Percentiles rank a stretch among this genome's conserved stretches.
Evolutionary conservation across 2,329 filamentous ascomycete species (phyloP).

Genomic region (Anthostomella pinea): DNA sequence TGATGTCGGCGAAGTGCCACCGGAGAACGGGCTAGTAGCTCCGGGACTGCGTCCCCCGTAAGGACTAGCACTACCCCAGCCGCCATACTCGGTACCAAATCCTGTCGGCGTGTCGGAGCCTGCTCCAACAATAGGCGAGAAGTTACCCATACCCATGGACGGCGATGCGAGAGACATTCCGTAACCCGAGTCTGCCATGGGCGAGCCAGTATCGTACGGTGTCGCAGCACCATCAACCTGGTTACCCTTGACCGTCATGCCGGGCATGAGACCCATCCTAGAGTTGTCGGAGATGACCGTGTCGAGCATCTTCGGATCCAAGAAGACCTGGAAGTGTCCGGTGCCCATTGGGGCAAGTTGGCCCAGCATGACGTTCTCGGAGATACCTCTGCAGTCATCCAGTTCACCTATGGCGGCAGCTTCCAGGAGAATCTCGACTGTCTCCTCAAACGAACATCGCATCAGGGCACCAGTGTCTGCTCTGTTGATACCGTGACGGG

Average conservation of each 20-base stretch:
- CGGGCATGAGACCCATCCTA: slow-evolving; percentile 76
- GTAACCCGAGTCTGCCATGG: slow-evolving; percentile 69
- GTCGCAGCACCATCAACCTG: slow-evolving; percentile 83
- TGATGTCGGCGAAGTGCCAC: slow-evolving; percentile 64
- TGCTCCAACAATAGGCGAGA: slow-evolving; percentile 74
- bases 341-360: slow-evolving; percentile 97
- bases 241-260: slow-evolving; percentile 72
- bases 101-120: slow-evolving; percentile 69
- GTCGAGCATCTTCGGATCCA: slow-evolving; percentile 94
- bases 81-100: slow-evolving; percentile 61
- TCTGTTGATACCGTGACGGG: slow-evolving; percentile 96
- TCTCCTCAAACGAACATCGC: slow-evolving; percentile 99
- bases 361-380: slow-evolving; percentile 97
- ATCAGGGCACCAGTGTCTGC: slow-evolving; percentile 97
- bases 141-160: slow-evolving; percentile 53
- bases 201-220: slow-evolving; percentile 87
- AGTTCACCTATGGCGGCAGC: slow-evolving; percentile 92
- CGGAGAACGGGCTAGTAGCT: slow-evolving; percentile 72
- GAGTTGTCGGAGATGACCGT: slow-evolving; percentile 93
- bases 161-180: slow-evolving; percentile 60
- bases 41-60: slow-evolving; percentile 66
- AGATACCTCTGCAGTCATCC: slow-evolving; percentile 96
- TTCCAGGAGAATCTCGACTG: slow-evolving; percentile 95
- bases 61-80: slow-evolving; percentile 59
- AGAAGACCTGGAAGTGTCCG: slow-evolving; percentile 87